Percentiles rank a stretch among this genome's conserved stretches.
Conservation (phyloP, 2,329 filamentous ascomycete genomes). For the Tolypocladium amazonense region DNA sequence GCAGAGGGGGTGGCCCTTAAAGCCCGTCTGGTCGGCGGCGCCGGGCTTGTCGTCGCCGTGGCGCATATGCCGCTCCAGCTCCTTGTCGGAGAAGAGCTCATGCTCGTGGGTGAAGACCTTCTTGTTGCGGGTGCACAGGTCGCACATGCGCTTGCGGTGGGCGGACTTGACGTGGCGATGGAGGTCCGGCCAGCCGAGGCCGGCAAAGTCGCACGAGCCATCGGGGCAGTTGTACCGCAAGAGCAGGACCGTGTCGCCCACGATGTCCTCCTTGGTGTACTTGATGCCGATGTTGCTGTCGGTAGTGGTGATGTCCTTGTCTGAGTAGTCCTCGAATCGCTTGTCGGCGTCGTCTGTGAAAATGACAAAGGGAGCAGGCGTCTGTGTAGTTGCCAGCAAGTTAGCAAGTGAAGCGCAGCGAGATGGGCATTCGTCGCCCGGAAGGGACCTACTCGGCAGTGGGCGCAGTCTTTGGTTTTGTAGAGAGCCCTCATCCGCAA, state of each 20-base stretch:
- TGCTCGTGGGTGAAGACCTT: constrained; percentile 99
- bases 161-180: constrained; percentile 68
- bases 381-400: constrained; percentile 27
- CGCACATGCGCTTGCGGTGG: constrained; percentile 84
- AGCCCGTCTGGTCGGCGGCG: constrained; percentile 83
- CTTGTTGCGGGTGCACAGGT: constrained; percentile 85
- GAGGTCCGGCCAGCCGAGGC: constrained; percentile 49
- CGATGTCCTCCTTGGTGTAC: constrained; percentile 81
- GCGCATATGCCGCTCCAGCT: constrained; percentile 79
- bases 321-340: constrained; percentile 72
- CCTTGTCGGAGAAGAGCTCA: constrained; percentile 73
- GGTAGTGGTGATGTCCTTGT: constrained; percentile 61
- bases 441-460: constrained; percentile 63
- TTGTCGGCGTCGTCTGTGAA: constrained; percentile 82
- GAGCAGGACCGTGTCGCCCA: constrained; percentile 79
- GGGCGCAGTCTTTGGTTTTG: constrained; percentile 93
- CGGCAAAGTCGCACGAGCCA: constrained; percentile 67
- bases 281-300: constrained; percentile 86
- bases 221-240: constrained; percentile 94
- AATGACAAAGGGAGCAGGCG: constrained; percentile 69
- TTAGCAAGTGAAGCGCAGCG: constrained; percentile 7
- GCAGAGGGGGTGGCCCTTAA: constrained; percentile 91
- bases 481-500: constrained; percentile 86
- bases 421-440: neutral
- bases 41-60: constrained; percentile 86